Base-by-base conservation (phyloP, 805 yeast genomes). In the Candida ovalis region DNA sequence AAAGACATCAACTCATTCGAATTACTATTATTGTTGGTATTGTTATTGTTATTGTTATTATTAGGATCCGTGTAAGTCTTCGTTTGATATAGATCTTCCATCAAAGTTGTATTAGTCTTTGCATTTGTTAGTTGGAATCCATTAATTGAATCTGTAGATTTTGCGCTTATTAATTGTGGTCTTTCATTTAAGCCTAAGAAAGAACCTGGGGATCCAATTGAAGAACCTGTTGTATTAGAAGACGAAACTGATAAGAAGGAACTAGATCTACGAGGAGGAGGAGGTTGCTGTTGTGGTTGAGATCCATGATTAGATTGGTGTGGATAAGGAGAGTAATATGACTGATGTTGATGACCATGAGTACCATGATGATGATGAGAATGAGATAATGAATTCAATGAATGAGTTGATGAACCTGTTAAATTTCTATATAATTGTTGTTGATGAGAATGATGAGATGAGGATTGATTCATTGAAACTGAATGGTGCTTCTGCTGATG, bases 81-180 rank as follows among this genome's bases (percentile, higher is more conserved):
- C 2, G 66, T 56, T 48, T 60, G 63, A 49, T 66, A 63, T 15
- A 64, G 45, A 42, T 64, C 70, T 40, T 62, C 68, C 66, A 63
- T 63, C 17, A 65, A 44, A 1, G 70, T 64, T 12, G 69, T 59
- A 47, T 66, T 64, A 1, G 69, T 65, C 44, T 64, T 64, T 2
- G 67, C 46, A 40, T 63, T 66, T 1, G 66, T 54, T 27, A 66
- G 45, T 38, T 53, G 60, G 41, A 59, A 59, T 2, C 61, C 62
- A 33, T 52, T 57, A 28, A 57, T 40, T 12, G 64, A 55, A 23
- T 55, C 63, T 1, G 58, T 44, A 1, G 60, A 56, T 38, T 54
- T 55, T 23, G 54, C 54, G 8, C 59, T 59, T 10, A 60, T 27
- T 32, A 60, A 40, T 25, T 63, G 59, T 12, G 69, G 69, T 25